These are phyloP conservation scores for Solanum corneliomulleri DNA, from an alignment of 257 asterid genomes.

Conservation along the genomic window DNA sequence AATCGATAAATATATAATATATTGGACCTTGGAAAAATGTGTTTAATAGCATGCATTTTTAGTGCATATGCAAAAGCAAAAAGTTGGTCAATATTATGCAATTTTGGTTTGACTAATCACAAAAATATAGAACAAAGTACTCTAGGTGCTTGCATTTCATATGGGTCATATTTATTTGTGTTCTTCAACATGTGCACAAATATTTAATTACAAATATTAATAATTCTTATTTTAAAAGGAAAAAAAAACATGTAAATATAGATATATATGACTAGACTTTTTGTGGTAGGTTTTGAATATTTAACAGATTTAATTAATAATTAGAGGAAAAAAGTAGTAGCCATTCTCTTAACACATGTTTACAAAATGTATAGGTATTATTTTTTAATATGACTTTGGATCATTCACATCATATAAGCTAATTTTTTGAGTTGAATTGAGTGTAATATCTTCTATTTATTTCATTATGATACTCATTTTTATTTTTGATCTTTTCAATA, in stretches of 20 bases:
- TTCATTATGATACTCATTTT: background rate
- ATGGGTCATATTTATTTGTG: background rate
- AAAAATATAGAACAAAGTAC: background rate
- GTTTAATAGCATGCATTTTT: background rate
- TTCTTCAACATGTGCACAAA: background rate
- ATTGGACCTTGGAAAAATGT: background rate
- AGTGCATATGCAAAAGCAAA: background rate
- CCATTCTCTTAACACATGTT: background rate
- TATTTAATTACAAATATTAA: background rate
- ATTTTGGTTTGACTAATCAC: background rate
- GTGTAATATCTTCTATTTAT: background rate
- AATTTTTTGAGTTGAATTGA: background rate
- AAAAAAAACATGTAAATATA: background rate
- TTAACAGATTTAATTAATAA: background rate
- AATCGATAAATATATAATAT: background rate
- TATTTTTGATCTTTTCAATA: background rate
- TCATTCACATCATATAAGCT: background rate
- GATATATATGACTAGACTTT: background rate
- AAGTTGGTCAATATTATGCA: background rate
- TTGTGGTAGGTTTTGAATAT: background rate
- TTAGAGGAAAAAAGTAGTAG: background rate
- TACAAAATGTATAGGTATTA: background rate
- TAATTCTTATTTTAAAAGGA: background rate
- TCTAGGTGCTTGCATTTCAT: background rate
- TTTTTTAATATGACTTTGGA: background rate